phyloP scores from a whole-genome alignment of 2,329 filamentous ascomycete genomes.

The Passalora sequoiae region DNA sequence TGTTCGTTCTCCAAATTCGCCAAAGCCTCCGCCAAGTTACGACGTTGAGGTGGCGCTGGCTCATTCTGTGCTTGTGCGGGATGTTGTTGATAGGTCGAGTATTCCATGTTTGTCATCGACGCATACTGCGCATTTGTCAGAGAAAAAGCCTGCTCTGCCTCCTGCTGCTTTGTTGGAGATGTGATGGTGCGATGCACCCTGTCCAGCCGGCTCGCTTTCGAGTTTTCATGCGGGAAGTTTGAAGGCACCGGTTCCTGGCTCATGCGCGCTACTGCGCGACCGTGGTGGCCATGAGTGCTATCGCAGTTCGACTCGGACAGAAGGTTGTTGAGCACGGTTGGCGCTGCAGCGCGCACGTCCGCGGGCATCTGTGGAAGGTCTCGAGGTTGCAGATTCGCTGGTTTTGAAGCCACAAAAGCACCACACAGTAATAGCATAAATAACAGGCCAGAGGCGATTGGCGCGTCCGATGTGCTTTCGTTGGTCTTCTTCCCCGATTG shows the following conservation, averaged over 20 bases:
- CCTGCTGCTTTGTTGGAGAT: conserved; percentile 71
- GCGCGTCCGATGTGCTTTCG: conserved; percentile 40
- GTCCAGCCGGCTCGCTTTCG: conserved; percentile 30
- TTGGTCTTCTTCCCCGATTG: conserved; percentile 33
- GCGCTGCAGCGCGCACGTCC: conserved; percentile 72
- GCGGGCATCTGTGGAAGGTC: conserved; percentile 74
- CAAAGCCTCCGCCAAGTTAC: conserved; percentile 75
- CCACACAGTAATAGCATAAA: conserved; percentile 96
- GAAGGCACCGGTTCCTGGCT: conserved; percentile 27
- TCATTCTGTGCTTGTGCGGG: conserved; percentile 9
- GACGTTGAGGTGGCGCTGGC: conserved; percentile 44
- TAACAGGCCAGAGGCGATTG: conserved; percentile 74
- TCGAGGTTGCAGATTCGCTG: conserved; percentile 61
- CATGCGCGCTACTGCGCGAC: conserved; percentile 5
- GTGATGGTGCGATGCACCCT: conserved; percentile 44
- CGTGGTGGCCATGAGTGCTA: conserved; percentile 10
- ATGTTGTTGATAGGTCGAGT: conserved; percentile 55
- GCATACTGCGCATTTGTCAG: conserved; percentile 86
- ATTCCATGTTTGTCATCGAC: conserved; percentile 65
- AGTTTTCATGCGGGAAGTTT: conserved; percentile 8
- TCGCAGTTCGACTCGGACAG: conserved; percentile 20
- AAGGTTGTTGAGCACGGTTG: conserved; percentile 71
- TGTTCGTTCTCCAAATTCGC: conserved; percentile 67
- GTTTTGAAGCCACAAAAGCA: conserved; percentile 89
- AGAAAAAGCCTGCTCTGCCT: conserved; percentile 81